These are phyloP conservation scores for Excoecaria agallocha DNA, from an alignment of 345 rosid species.

Conservation along the genomic window DNA sequence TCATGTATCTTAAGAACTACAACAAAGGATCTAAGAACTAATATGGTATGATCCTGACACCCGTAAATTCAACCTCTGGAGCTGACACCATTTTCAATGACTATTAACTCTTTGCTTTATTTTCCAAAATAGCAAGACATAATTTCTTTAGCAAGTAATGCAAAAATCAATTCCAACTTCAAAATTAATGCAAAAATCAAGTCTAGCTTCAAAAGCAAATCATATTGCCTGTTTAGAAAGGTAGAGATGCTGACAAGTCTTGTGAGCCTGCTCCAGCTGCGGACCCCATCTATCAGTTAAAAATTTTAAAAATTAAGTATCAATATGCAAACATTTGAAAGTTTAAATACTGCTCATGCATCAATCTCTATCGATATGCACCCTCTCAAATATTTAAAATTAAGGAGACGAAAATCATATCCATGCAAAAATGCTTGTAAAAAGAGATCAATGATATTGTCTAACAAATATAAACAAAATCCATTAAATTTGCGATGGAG, in stretches of 20 bases:
- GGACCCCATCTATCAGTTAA: constrained; percentile 58
- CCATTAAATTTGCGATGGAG: not conserved
- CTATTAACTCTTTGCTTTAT: not conserved
- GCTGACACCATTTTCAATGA: not conserved
- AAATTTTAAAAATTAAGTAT: constrained; percentile 5
- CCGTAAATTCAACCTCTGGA: not conserved
- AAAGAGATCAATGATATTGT: not conserved
- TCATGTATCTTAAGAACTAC: too few relatives aligned
- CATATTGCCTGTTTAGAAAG: constrained; percentile 58
- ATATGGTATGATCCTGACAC: too few relatives aligned
- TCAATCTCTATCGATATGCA: not conserved
- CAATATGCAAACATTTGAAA: not conserved
- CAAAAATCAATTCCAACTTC: not conserved
- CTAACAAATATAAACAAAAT: not conserved
- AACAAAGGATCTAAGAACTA: too few relatives aligned
- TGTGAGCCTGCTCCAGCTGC: constrained; percentile 66
- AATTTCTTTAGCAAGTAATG: not conserved
- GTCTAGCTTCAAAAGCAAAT: not conserved
- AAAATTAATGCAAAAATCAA: not conserved
- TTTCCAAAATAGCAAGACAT: not conserved
- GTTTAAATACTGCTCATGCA: not conserved
- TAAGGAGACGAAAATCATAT: not conserved
- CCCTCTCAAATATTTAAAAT: not conserved
- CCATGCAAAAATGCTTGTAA: not conserved
- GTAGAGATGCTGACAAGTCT: constrained; percentile 65